Conservation (phyloP, 306 rosid genomes). For the Malus asiatica region DNA sequence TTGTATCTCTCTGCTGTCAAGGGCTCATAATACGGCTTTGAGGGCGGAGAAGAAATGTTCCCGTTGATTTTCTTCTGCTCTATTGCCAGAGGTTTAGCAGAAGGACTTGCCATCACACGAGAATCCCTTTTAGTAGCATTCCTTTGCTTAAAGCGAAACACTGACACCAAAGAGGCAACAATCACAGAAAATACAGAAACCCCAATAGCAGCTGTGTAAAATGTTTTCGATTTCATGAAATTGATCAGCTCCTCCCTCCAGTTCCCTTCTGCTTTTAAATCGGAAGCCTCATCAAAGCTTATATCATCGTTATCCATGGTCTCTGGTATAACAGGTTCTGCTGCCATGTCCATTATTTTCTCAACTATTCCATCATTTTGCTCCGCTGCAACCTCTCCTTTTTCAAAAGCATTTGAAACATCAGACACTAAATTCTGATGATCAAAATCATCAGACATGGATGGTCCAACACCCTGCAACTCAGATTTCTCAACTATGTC, state of each 20-base stretch:
- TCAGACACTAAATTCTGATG: neutral
- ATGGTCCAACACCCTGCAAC: neutral
- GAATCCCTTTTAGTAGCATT: constrained; percentile 9
- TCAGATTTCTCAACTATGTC: neutral
- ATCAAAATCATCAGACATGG: neutral
- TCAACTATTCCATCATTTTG: constrained; percentile 9
- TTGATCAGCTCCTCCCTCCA: constrained; percentile 7
- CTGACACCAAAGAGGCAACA: constrained; percentile 7
- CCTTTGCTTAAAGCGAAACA: neutral
- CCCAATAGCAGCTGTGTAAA: constrained; percentile 12
- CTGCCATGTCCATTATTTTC: constrained; percentile 1
- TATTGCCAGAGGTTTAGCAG: neutral
- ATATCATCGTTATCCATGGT: neutral
- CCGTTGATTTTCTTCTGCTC: constrained; percentile 1
- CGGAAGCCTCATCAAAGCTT: neutral
- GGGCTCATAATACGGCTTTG: constrained; percentile 3
- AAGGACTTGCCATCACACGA: neutral
- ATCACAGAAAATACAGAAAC: constrained; percentile 5
- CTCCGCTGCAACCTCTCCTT: neutral
- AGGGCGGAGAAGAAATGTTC: neutral
- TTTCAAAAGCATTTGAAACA: neutral
- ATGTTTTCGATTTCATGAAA: neutral
- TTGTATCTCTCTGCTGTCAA: neutral
- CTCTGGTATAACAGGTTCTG: neutral
- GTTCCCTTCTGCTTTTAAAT: neutral